phyloP scores from a whole-genome alignment of 2,329 filamentous ascomycete genomes.

The Colletotrichum cuscutae region DNA sequence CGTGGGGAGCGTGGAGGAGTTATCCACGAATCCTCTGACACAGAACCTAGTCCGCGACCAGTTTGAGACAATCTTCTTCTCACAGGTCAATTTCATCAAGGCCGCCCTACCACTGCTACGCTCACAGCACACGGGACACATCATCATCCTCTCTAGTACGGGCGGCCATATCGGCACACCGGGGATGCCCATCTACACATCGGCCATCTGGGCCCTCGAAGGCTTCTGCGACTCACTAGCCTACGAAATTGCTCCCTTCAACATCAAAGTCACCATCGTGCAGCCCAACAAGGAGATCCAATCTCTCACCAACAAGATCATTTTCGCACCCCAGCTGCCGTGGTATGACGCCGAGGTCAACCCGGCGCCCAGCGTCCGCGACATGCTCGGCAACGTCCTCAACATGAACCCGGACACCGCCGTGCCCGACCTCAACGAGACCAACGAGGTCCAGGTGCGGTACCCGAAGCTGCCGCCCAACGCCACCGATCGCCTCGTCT shows the following conservation, averaged over 20 bases:
- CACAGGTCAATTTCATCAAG: slow-evolving; percentile 95
- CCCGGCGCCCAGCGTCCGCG: slow-evolving; percentile 82
- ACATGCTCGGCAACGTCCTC: slow-evolving; percentile 83
- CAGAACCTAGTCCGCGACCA: slow-evolving; percentile 87
- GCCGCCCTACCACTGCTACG: slow-evolving; percentile 84
- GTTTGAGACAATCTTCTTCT: slow-evolving; percentile 95
- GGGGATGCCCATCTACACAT: slow-evolving; percentile 89
- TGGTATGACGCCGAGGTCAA: slow-evolving; percentile 74
- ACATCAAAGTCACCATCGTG: slow-evolving; percentile 94
- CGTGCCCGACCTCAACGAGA: slow-evolving; percentile 45
- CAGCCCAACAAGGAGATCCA: slow-evolving; percentile 95
- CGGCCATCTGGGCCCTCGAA: slow-evolving; percentile 93
- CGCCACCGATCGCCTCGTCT: slow-evolving; percentile 78
- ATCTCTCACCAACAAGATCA: slow-evolving; percentile 86
- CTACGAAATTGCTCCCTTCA: slow-evolving; percentile 97
- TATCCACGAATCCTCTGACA: slow-evolving; percentile 77
- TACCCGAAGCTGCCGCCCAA: slow-evolving; percentile 78
- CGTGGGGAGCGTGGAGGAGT: slow-evolving; percentile 90
- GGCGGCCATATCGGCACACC: slow-evolving; percentile 94
- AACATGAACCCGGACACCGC: slow-evolving; percentile 78
- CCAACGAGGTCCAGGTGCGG: slow-evolving; percentile 65
- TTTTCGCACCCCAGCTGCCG: slow-evolving; percentile 81
- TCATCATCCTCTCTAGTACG: slow-evolving; percentile 89
- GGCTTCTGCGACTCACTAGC: slow-evolving; percentile 95
- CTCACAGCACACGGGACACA: slow-evolving; percentile 84